Evolutionary conservation across 1,284 basidiomycete species (phyloP), one percentile per base, ranked within the genome.

Genomic region (Sanghuangporus baumii): DNA sequence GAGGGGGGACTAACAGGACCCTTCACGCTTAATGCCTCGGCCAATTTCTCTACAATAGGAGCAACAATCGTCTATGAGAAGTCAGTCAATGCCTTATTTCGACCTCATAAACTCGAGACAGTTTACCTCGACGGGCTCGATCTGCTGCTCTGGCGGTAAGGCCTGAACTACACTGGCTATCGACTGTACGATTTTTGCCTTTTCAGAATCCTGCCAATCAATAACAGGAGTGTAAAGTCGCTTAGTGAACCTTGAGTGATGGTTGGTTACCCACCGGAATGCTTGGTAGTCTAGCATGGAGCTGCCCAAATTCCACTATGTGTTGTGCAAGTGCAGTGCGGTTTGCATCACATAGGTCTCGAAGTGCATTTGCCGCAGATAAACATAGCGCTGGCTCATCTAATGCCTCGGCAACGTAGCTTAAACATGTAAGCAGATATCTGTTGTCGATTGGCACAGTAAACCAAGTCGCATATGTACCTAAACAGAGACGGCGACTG

Each of bases 121-220:
- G 70, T 76, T 62, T 56, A 89, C 89, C 73, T 91, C 85, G n/a
- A 94, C 80, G 0, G 92, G 89, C 0, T 85, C 81, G 31, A 95
- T 86, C 59, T 85, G 90, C 57, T 93, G 87, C 20, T 77, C 75
- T 0, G 91, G 86, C 0, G 89, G 86, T 57, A 96, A 72, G 0
- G 93, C 94, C 69, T 96, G 91, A 51, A 96, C 91, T 1, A 96
- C 92, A 65, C 91, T 94, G 1, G 92, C 87, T 62, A 96, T 94
- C 0, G 88, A 92, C 72, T 96, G 91, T 57, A 96, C 77, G 0
- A 96, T 91, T 74, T 94, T 96, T 66, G 86, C 84, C 74, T 91
- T 92, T 74, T 96, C 93, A 26, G 89, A 88, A 65, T 93, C 89
- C 88, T 93, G 57, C 31, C 34, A 12, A 11, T 5, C 46, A 38